Base-by-base conservation (phyloP, 306 rosid species). In the Quercus alba region DNA sequence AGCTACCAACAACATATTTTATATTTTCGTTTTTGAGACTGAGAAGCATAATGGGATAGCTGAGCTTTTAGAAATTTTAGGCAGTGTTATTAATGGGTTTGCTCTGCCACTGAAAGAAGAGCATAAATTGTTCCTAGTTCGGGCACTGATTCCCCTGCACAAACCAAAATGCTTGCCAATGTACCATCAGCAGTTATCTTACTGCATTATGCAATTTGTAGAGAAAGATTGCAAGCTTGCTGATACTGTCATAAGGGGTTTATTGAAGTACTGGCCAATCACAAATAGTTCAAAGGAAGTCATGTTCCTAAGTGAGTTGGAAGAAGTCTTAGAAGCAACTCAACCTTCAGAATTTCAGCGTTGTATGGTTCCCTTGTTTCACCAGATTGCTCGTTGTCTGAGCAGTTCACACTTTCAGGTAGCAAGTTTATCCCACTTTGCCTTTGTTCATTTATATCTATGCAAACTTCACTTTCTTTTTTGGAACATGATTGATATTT, bases 261-360 rank as follows among this genome's bases (percentile, higher is more conserved):
- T 88, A 72, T 52, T 90, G 41, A 88, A 83, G 77, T 90, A 86
- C 76, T 86, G 94, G 92, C 92, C 92, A 10, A 71, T 88, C 52
- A 90, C 88, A 23, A 88, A 82, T 85, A 90, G 92, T 85, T 86
- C 94, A 3, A 90, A 90, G 89, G 90, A 86, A 80, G 92, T 88
- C 67, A 86, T 88, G 90, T 88, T 90, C 87, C 78, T 88, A 52
- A 71, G 83, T 66, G 89, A 90, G 85, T 80, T 90, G 41, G 94
- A 90, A 84, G 92, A 86, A 83, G 54, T 86, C 77, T 81, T 90
- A 55, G 92, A 90, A 84, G 88, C 88, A 28, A 86, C 90, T 74
- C 87, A 86, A 80, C 87, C 87, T 11, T 77, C 85, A 66, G 94
- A 90, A 56, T 90, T 90, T 78, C 92, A 90, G 78, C 80, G 85